These are phyloP conservation scores for Didymella sp. DNA, from an alignment of 2,329 filamentous ascomycete genomes.

Conservation along the genomic window DNA sequence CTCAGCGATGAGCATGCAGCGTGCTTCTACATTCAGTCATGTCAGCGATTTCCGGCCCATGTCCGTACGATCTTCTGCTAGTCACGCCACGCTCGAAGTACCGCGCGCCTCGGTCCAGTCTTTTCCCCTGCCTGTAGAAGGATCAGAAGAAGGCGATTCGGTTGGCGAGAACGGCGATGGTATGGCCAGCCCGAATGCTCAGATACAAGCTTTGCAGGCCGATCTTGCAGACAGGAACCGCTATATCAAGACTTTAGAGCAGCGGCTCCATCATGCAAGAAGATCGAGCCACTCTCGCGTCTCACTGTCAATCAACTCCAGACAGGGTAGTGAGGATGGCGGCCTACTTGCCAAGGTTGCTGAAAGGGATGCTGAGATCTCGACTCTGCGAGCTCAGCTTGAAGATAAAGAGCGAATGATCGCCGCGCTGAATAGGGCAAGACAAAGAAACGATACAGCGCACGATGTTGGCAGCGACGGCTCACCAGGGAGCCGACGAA, in stretches of 20 bases:
- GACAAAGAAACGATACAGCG: conserved; percentile 83
- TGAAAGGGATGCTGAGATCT: conserved; percentile 93
- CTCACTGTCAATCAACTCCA: conserved; percentile 74
- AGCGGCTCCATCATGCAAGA: conserved; percentile 86
- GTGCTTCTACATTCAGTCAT: conserved; percentile 51
- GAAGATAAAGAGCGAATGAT: conserved; percentile 98
- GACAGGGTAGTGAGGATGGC: conserved; percentile 75
- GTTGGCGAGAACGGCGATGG: conserved; percentile 86
- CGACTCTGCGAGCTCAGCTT: conserved; percentile 83
- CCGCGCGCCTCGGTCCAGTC: conserved; percentile 41
- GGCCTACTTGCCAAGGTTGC: conserved; percentile 74
- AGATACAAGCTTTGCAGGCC: conserved; percentile 90
- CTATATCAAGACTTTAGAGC: conserved; percentile 93
- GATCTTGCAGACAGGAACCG: conserved; percentile 96
- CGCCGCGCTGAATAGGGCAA: conserved; percentile 80
- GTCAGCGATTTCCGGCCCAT: conserved; percentile 56
- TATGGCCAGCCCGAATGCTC: conserved; percentile 79
- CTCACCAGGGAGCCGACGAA: conserved; percentile 46
- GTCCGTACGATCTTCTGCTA: conserved; percentile 52
- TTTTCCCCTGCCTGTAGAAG: conserved; percentile 35
- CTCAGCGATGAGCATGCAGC: conserved; percentile 52
- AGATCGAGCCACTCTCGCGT: conserved; percentile 88
- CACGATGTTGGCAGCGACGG: conserved; percentile 58
- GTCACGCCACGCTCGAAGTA: conserved; percentile 52
- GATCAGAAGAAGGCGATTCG: conserved; percentile 57